Conservation (phyloP, 441 rosid genomes). For the Jatropha multifida region DNA sequence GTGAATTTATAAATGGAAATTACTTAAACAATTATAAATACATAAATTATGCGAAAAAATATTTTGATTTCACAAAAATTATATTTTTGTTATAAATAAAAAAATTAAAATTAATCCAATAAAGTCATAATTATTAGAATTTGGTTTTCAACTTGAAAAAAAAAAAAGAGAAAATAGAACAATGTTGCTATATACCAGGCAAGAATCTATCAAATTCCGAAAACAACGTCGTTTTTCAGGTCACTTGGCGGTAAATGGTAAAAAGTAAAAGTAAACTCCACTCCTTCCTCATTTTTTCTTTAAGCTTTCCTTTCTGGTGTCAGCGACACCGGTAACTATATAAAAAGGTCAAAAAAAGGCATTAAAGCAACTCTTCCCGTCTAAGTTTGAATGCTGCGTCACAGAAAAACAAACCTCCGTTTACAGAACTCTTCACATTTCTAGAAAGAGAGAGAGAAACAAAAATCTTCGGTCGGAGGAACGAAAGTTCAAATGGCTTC, state of each 20-base stretch:
- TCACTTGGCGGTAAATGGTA: background rate
- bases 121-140: no score
- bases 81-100: no score
- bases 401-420: background rate
- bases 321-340: constrained; percentile 23
- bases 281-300: background rate
- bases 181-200: no score
- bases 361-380: constrained; percentile 2
- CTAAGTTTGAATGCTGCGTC: constrained; percentile 7
- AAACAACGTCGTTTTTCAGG: background rate
- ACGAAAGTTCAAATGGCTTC: constrained; percentile 37
- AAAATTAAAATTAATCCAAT: background rate
- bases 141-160: background rate
- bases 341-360: constrained; percentile 17
- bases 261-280: constrained; percentile 9
- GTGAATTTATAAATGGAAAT: no score
- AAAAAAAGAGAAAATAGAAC: background rate
- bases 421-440: background rate
- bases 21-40: no score
- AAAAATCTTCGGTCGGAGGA: no score
- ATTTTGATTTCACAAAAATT: no score
- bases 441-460: background rate
- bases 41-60: no score
- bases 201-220: background rate
- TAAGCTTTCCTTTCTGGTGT: background rate